Percentiles rank a stretch among this genome's conserved stretches.
Conservation (phyloP, 768 basidiomycete genomes). For the Omphalotus guepiniiformis region DNA sequence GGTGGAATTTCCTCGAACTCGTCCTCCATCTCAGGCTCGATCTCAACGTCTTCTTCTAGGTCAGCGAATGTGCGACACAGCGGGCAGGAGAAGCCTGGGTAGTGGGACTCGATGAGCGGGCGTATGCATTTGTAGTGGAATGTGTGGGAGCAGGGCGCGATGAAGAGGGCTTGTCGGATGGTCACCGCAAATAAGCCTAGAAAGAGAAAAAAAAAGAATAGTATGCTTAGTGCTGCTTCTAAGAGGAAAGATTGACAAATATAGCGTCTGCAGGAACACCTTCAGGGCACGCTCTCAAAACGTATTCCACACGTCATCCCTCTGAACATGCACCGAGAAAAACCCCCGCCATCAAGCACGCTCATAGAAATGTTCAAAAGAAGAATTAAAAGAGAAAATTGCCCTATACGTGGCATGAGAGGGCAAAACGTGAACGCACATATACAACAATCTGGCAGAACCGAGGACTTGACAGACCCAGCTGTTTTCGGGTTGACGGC, state of each 20-base stretch:
- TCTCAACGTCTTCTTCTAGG: slow-evolving; percentile 92
- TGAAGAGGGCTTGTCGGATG: slow-evolving; percentile 94
- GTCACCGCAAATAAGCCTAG: slow-evolving; percentile 75
- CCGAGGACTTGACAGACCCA: slow-evolving; percentile 74
- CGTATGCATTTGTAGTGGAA: slow-evolving; percentile 98
- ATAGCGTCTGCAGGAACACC: not conserved
- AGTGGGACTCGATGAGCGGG: slow-evolving; percentile 82
- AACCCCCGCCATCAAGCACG: too few relatives aligned
- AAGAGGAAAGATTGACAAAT: not conserved
- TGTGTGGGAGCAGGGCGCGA: slow-evolving; percentile 95
- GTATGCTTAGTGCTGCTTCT: not conserved
- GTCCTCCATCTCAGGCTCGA: slow-evolving; percentile 28
- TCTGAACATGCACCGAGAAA: too few relatives aligned
- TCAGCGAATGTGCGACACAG: slow-evolving; percentile 94
- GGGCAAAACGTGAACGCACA: not conserved
- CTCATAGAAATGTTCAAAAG: not conserved
- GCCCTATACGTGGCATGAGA: slow-evolving; percentile 4
- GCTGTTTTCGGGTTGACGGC: slow-evolving; percentile 18
- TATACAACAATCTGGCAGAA: slow-evolving; percentile 15
- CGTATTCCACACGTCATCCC: too few relatives aligned
- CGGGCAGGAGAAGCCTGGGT: slow-evolving; percentile 92
- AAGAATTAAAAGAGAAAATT: slow-evolving; percentile 4
- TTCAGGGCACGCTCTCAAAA: too few relatives aligned
- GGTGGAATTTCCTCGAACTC: slow-evolving; percentile 2
- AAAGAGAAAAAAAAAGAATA: not conserved